Base-by-base conservation (phyloP, 306 rosid genomes). In the Cicer bijugum region DNA sequence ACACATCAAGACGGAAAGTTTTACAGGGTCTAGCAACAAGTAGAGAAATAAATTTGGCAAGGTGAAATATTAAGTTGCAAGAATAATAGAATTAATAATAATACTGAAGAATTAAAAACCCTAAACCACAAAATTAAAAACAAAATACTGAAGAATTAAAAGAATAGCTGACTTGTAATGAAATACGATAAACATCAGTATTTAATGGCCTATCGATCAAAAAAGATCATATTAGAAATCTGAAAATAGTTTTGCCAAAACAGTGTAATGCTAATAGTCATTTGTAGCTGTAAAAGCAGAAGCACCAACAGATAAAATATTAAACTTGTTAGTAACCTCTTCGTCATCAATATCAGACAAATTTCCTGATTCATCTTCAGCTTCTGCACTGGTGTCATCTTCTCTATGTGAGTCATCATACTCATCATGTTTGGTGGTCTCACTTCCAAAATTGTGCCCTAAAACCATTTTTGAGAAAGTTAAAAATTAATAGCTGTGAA, bases 331-430 rank as follows among this genome's bases (percentile, higher is more conserved):
- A 70, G 19, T 72, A 65, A 87, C 89, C 80, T 89, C 93, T 67
- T 46, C 50, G 51, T 89, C 93, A 80, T 89, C 89, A 9, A 89
- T 85, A 66, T 89, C 93, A 35, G 93, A 86, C 1, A 89, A 73
- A 50, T 77, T 85, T 76, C 85, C 93, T 7, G 93, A 85, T 46
- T 86, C 89, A 16, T 69, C 79, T 11, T 53, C 42, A 56, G 47
- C 19, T 77, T 85, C 33, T 1, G 37, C 40, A 75, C 78, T 75
- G 15, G 20, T 46, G 50, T 67, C 84, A 71, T 80, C 82, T 45
- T 74, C 83, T 59, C 45, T 11, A 70, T 39, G 51, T 53, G 73
- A 28, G 35, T 28, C 35, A 28, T 28, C 35, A 28, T 28, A 75
- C 28, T 80, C 69, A 46, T 64, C 64, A 63, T 69, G 75, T 82